These are phyloP conservation scores for Cynanchum wilfordii DNA, from an alignment of 257 asterid species.

Conservation along the genomic window DNA sequence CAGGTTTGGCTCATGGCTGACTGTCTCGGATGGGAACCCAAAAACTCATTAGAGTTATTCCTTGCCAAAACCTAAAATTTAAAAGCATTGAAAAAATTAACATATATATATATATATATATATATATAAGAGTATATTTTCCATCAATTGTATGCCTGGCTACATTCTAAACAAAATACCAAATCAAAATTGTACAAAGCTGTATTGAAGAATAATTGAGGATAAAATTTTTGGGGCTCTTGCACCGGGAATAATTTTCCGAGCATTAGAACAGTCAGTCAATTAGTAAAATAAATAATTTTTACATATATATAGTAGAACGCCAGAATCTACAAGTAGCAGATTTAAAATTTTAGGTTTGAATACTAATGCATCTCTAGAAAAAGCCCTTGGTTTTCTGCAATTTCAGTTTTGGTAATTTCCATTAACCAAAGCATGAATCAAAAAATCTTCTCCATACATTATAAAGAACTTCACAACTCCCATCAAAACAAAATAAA, in stretches of 20 bases:
- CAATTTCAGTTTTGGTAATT: not conserved
- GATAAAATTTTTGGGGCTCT: too few relatives aligned
- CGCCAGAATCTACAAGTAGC: not conserved
- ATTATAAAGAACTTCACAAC: not conserved
- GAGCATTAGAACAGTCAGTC: not conserved
- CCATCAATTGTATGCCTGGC: not conserved
- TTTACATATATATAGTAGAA: not conserved
- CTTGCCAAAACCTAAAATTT: constrained; percentile 25
- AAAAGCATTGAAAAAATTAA: not conserved
- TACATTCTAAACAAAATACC: not conserved
- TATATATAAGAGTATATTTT: too few relatives aligned
- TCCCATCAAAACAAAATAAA: not conserved
- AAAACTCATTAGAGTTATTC: constrained; percentile 19
- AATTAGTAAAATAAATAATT: not conserved
- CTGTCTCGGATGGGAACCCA: constrained; percentile 18
- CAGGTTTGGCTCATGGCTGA: constrained; percentile 15
- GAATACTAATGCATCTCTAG: not conserved
- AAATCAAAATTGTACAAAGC: not conserved
- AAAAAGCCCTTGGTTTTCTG: not conserved
- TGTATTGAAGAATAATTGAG: not conserved
- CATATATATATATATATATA: not conserved
- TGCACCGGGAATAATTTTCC: too few relatives aligned
- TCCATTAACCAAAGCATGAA: not conserved
- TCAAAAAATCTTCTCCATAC: not conserved
- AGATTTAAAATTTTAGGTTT: not conserved